Percentiles rank a stretch among this genome's conserved stretches.
phyloP scores from a whole-genome alignment of 345 rosid genomes.

The Sisymbrium altissimum region DNA sequence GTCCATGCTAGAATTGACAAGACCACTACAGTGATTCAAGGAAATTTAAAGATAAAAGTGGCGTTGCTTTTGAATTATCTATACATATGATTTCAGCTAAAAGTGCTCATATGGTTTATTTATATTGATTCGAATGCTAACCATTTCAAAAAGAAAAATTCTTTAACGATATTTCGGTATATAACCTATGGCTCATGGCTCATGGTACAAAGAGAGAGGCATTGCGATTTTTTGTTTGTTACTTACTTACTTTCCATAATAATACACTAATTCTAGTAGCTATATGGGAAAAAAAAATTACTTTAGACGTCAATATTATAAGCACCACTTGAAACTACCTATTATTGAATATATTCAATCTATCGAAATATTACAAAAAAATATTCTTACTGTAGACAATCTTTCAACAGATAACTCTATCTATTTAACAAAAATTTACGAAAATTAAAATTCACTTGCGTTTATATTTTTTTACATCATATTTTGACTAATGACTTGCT shows the following conservation, averaged over 20 bases:
- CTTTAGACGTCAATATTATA: background rate
- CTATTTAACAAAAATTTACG: no score
- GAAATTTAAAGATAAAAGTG: conserved; percentile 23
- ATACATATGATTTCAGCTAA: conserved; percentile 11
- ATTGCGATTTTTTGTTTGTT: background rate
- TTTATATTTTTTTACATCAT: no score
- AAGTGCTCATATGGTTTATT: conserved; percentile 17
- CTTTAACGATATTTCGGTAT: background rate
- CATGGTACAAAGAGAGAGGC: conserved; percentile 1
- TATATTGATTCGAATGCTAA: background rate
- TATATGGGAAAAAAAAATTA: background rate
- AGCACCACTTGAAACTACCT: background rate
- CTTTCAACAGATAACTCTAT: no score
- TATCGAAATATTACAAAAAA: no score
- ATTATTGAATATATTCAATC: background rate
- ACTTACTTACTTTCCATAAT: background rate
- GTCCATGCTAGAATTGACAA: conserved; percentile 37
- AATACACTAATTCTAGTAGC: no score
- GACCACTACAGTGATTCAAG: conserved; percentile 30
- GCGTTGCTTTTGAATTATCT: conserved; percentile 21
- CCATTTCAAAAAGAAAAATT: background rate
- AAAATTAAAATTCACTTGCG: no score
- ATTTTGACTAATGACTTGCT: no score
- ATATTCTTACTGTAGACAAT: no score
- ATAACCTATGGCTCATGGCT: conserved; percentile 1